These are phyloP conservation scores for Lepiota subincarnata DNA, from an alignment of 768 basidiomycete genomes.

Conservation along the genomic window DNA sequence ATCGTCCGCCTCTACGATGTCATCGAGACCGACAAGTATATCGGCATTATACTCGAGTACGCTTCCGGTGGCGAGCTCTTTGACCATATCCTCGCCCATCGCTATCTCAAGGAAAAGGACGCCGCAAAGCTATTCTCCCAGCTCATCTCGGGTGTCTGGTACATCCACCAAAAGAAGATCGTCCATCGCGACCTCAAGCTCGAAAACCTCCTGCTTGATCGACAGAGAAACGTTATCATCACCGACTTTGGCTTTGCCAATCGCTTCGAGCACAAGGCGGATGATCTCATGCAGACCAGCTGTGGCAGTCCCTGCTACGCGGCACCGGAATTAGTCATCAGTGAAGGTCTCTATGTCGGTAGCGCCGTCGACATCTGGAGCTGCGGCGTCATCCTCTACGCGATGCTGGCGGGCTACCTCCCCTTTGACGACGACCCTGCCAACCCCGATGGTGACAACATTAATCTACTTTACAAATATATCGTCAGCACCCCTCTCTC, in stretches of 20 bases:
- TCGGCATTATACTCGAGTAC: slow-evolving; percentile 98
- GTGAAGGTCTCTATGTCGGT: slow-evolving; percentile 94
- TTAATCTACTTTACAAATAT: slow-evolving; percentile 97
- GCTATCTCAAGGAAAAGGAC: slow-evolving; percentile 91
- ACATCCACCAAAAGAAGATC: slow-evolving; percentile 98
- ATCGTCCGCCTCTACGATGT: slow-evolving; percentile 98
- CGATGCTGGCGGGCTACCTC: slow-evolving; percentile 96
- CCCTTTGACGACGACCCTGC: slow-evolving; percentile 99
- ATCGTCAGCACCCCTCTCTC: slow-evolving; percentile 96
- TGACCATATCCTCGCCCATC: slow-evolving; percentile 97
- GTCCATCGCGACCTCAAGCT: slow-evolving; percentile 99
- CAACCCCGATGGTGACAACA: slow-evolving; percentile 99
- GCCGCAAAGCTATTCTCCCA: slow-evolving; percentile 96
- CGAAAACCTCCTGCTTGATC: slow-evolving; percentile 95
- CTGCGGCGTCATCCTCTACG: slow-evolving; percentile 93
- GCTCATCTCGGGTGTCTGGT: slow-evolving; percentile 97
- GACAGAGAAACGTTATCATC: slow-evolving; percentile 97
- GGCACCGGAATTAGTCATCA: slow-evolving; percentile 96
- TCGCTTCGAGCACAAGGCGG: slow-evolving; percentile 85
- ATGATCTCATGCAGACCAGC: slow-evolving; percentile 98
- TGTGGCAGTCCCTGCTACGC: slow-evolving; percentile 98
- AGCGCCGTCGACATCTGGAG: slow-evolving; percentile 98
- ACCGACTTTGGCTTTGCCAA: slow-evolving; percentile 99
- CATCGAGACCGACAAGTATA: slow-evolving; percentile 99
- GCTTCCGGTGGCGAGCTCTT: slow-evolving; percentile 98